Evolutionary conservation across 2,329 filamentous ascomycete genomes (phyloP), one percentile per base, ranked within the genome.

Genomic region (Teratosphaeria destructans): DNA sequence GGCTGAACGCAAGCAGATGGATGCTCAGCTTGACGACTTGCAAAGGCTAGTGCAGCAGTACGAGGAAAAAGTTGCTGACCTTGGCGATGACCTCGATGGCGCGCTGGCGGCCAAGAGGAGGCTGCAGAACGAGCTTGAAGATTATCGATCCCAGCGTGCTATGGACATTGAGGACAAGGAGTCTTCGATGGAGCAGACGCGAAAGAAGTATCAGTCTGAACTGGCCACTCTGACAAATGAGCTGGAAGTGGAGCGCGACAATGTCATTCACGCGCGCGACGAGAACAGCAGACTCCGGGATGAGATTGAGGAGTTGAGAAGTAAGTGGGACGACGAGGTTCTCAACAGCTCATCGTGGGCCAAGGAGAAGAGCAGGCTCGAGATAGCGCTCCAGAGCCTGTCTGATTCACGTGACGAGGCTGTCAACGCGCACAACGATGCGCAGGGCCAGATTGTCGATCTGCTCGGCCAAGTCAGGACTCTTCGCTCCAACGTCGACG

Each of bases 121-220:
- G 61, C 85, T 97, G 27, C 93, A 99, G 73, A 92, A 97, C 71
- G 93, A 99, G 77, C 86, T 99, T 2, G 93, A 97, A 74, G 93
- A 99, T 74, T 99, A 97, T 78, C 86, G 94, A 61, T 95, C 87
- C 71, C 92, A 96, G 74, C 85, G 93, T 54, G 92, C 92, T 60
- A 95, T 95, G 74, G 94, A 97, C 68, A 89, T 97, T 59, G 94
- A 97, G 74, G 93, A 99, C 75, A 96, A 94, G 74, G 93, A 97
- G 74, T 87, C 87, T 10, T 94, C 89, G 66, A 89, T 96, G 84
- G 94, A 99, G 76, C 93, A 97, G 75, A 96, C 93, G 52, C 85
- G 93, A 69, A 94, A 93, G 80, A 99, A 97, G 79, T 99, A 97
- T 72, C 94, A 97, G 72, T 83, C 87, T 52, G 93, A 99, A 73